Base-by-base conservation (phyloP, 2,329 filamentous ascomycete species). In the Exophiala mesophila region DNA sequence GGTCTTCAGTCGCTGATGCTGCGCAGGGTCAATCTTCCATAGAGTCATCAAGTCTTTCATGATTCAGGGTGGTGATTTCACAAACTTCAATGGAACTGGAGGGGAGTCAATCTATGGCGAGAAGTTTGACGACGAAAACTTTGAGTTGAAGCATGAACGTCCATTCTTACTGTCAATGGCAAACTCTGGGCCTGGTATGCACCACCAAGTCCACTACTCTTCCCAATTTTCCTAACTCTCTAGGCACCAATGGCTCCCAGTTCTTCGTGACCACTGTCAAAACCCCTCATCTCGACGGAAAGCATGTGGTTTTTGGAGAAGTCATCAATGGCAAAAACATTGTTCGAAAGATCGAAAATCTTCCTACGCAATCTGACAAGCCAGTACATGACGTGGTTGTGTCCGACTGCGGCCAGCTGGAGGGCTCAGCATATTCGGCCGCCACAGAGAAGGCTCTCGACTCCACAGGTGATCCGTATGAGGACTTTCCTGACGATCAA, bases 31-130 rank as follows among this genome's bases (percentile, higher is more conserved):
- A 48, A 73, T 72, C 57, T 97, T 98, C 75, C 90, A 98, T 73
- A 85, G 90, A 38, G 85, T 98, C 53, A 98, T 98, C 72, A 96
- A 96, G 75, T 79, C 86, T 59, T 98, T 98, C 70, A 97, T 98
- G 90, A 92, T 96, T 60, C 85, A 96, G 71, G 89, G 92, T 61
- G 90, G 92, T 67, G 92, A 97, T 67, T 98, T 98, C 66, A 98
- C 90, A 36, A 82, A 80, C 41, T 88, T 88, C 63, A 90, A 97
- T 63, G 92, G 90, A 54, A 97, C 90, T 18, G 90, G 90, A 53
- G 90, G 90, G 60, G 92, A 97, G 72, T 92, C 85, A 52, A 97
- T 98, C 66, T 98, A 97, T 63, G 90, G 90, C 60, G 85, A 85
- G 64, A 97, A 96, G 71, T 98, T 98, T 59, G 85, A 87, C 58